Evolutionary conservation across 768 basidiomycete species (phyloP).

Genomic region (Mycena filopes): DNA sequence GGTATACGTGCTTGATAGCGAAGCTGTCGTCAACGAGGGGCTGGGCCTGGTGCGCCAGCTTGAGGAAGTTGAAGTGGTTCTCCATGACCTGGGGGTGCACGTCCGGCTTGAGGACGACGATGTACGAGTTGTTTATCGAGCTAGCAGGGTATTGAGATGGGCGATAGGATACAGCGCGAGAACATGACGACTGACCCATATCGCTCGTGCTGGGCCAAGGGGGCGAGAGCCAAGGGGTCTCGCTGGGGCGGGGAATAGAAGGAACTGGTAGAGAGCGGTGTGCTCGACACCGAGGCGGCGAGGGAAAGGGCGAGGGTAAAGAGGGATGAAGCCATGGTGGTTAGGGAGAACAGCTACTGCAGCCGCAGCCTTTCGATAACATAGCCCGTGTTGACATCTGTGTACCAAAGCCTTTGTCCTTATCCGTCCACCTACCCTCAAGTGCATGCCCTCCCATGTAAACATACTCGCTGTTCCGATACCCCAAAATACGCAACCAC

Average conservation of each 20-base stretch:
- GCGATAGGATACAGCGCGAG: no score
- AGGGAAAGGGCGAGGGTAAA: slow-evolving; percentile 53
- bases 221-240: slow-evolving; percentile 65
- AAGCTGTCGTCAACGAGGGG: slow-evolving; percentile 59
- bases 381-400: slow-evolving; percentile 42
- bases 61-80: slow-evolving; percentile 85
- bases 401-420: slow-evolving; percentile 36
- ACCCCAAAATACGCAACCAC: neutral
- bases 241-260: slow-evolving; percentile 36
- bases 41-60: slow-evolving; percentile 66
- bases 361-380: slow-evolving; percentile 37
- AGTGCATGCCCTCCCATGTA: neutral
- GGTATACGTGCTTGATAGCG: slow-evolving; percentile 81
- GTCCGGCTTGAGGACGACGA: slow-evolving; percentile 87
- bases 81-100: slow-evolving; percentile 65
- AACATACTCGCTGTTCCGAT: neutral
- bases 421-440: neutral
- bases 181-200: no score
- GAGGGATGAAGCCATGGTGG: slow-evolving; percentile 56
- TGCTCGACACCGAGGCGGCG: slow-evolving; percentile 49
- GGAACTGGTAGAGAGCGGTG: slow-evolving; percentile 47
- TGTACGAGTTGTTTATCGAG: slow-evolving; percentile 91
- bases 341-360: slow-evolving; percentile 36
- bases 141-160: no score
- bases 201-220: slow-evolving; percentile 49